Percentiles rank a stretch among this genome's conserved stretches.
Evolutionary conservation across 1,139 yeast genomes (phyloP).

Genomic region (Saccharomycopsis phalli): DNA sequence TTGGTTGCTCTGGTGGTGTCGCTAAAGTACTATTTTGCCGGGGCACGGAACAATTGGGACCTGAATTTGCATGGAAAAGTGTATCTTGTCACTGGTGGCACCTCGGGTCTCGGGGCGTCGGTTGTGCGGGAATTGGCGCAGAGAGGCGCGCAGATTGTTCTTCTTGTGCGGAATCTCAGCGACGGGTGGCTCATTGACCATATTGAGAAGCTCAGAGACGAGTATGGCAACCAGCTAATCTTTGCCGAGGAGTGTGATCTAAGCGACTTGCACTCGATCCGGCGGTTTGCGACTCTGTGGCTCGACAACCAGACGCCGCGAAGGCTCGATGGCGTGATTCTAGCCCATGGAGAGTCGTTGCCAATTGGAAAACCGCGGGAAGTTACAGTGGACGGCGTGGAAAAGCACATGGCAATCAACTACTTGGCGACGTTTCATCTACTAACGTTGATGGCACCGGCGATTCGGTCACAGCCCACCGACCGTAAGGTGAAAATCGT

Average conservation of each 20-base stretch:
- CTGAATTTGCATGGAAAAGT: constrained; percentile 89
- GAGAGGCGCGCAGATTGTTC: constrained; percentile 78
- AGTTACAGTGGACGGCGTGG: constrained; percentile 73
- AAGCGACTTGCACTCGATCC: constrained; percentile 61
- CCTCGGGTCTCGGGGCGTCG: constrained; percentile 81
- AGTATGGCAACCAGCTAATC: constrained; percentile 61
- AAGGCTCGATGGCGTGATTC: constrained; percentile 76
- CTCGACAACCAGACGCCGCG: constrained; percentile 86
- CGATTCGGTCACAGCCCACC: constrained; percentile 81
- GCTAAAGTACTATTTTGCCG: constrained; percentile 66
- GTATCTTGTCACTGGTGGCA: constrained; percentile 77
- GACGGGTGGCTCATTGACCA: constrained; percentile 78
- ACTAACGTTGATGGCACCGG: constrained; percentile 68
- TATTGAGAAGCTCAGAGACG: constrained; percentile 65
- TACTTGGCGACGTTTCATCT: constrained; percentile 76
- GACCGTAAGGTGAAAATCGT: constrained; percentile 86
- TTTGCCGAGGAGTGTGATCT: constrained; percentile 88
- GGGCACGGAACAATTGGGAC: constrained; percentile 80
- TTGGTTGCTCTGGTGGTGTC: constrained; percentile 37
- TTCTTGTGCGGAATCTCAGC: constrained; percentile 54
- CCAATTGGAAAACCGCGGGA: constrained; percentile 59
- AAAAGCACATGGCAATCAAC: constrained; percentile 74
- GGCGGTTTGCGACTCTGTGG: constrained; percentile 93
- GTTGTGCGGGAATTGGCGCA: constrained; percentile 65
- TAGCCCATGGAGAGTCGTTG: constrained; percentile 76